Evolutionary conservation across 2,329 filamentous ascomycete species (phyloP), one percentile per base, ranked within the genome.

Genomic region (Botrytis hyacinthi): DNA sequence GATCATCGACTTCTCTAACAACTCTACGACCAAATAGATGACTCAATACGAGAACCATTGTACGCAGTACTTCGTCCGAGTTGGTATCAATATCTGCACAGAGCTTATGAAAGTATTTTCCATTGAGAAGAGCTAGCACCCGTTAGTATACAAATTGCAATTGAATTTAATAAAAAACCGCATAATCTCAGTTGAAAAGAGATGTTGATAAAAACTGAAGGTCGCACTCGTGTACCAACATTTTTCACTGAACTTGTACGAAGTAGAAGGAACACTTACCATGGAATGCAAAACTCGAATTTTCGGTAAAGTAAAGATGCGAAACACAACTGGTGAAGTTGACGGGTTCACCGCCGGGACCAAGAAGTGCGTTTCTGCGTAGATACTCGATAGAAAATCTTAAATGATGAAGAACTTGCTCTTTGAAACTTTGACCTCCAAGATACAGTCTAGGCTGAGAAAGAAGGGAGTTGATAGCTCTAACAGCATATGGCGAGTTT

Each of bases 381-480:
- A 95, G 85, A 77, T 94, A 95, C 76, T 95, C 92, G 62, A 95
- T 92, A 0, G 92, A 94, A 81, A 95, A 95, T 5, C 93, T 88
- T 10, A 95, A 81, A 78, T 95, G 92, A 79, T 95, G 92, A 70
- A 92, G 86, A 1, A 94, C 89, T 2, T 92, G 88, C 80, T 91
- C 88, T 78, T 90, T 90, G 69, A 89, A 89, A 60, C 89, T 88
- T 3, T 89, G 85, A 0, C 92, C 91, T 62, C 92, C 92, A 3
- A 95, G 85, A 75, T 91, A 93, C 10, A 95, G 82, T 44, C 90
- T 86, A 5, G 89, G 89, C 77, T 93, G 90, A 0, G 91, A 91
- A 0, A 95, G 83, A 3, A 95, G 82, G 0, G 91, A 88, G 70
- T 91, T 88, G 73, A 94, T 86, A 0, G 89, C 87, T 22, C 86